Conservation (phyloP, 2,329 filamentous ascomycete species). For the Podosphaera fusca region DNA sequence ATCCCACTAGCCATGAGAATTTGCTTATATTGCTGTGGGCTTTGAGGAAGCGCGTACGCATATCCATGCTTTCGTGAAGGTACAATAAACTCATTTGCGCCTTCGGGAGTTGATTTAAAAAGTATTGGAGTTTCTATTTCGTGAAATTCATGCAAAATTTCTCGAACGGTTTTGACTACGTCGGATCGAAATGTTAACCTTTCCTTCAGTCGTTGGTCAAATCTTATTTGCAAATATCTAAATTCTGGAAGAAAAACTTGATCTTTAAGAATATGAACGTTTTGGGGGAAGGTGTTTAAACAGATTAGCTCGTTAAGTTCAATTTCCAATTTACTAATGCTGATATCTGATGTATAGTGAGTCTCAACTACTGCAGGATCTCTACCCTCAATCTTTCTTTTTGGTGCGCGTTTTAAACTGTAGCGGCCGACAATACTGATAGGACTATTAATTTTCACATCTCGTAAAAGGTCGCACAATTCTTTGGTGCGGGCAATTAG, state of each 20-base stretch:
- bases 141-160: slow-evolving; percentile 8
- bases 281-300: slow-evolving; percentile 50
- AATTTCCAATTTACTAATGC: slow-evolving; percentile 26
- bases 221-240: slow-evolving; percentile 69
- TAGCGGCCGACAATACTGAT: slow-evolving; percentile 24
- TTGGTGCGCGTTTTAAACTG: slow-evolving; percentile 6
- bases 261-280: slow-evolving; percentile 54
- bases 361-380: background rate
- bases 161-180: slow-evolving; percentile 29
- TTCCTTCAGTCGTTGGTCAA: slow-evolving; percentile 39
- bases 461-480: slow-evolving; percentile 21
- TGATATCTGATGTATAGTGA: background rate
- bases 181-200: slow-evolving; percentile 47
- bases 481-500: slow-evolving; percentile 4
- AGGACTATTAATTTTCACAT: slow-evolving; percentile 27
- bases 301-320: slow-evolving; percentile 36
- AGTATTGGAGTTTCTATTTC: slow-evolving; percentile 79
- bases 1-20: slow-evolving; percentile 85
- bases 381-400: slow-evolving; percentile 3
- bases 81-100: slow-evolving; percentile 82
- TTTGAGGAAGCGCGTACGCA: slow-evolving; percentile 84
- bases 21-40: slow-evolving; percentile 96
- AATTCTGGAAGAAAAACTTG: slow-evolving; percentile 48
- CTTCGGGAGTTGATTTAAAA: slow-evolving; percentile 95
- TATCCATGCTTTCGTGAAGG: slow-evolving; percentile 54